Conservation (phyloP, 805 yeast species). For the Sugiyamaella qingdaonensis region DNA sequence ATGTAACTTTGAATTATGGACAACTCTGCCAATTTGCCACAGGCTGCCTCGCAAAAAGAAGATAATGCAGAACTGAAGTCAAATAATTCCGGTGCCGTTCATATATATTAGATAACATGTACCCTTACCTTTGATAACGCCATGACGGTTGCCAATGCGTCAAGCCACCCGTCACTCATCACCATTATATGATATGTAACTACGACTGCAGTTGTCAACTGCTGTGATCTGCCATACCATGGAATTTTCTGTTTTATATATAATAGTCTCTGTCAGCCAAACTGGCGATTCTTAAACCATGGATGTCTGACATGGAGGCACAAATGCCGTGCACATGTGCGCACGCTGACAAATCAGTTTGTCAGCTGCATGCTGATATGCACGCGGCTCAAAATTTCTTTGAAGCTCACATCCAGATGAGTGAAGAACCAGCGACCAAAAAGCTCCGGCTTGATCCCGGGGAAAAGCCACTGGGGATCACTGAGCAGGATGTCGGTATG, state of each 20-base stretch:
- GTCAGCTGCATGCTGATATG: background rate
- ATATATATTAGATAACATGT: background rate
- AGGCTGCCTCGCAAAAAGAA: too few species aligned
- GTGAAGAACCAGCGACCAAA: conserved; percentile 4
- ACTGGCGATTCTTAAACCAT: too few species aligned
- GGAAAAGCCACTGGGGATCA: conserved; percentile 39
- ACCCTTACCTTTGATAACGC: background rate
- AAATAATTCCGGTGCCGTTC: background rate
- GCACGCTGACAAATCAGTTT: background rate
- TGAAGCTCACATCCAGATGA: background rate
- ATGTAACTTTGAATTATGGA: too few species aligned
- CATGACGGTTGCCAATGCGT: background rate
- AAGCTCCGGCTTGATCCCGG: conserved; percentile 1
- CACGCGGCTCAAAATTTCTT: background rate
- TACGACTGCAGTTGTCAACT: too few species aligned
- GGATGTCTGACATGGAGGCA: too few species aligned
- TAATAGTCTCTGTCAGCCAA: too few species aligned
- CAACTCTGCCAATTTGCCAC: too few species aligned
- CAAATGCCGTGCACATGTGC: too few species aligned
- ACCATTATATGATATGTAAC: too few species aligned
- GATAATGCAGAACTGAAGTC: background rate
- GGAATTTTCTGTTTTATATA: too few species aligned
- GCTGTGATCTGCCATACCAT: too few species aligned
- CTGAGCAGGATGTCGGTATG: conserved; percentile 84
- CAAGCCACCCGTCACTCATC: background rate